Evolutionary conservation across 179 eudicot species (phyloP).

Genomic region (Heliamphora pulchella): DNA sequence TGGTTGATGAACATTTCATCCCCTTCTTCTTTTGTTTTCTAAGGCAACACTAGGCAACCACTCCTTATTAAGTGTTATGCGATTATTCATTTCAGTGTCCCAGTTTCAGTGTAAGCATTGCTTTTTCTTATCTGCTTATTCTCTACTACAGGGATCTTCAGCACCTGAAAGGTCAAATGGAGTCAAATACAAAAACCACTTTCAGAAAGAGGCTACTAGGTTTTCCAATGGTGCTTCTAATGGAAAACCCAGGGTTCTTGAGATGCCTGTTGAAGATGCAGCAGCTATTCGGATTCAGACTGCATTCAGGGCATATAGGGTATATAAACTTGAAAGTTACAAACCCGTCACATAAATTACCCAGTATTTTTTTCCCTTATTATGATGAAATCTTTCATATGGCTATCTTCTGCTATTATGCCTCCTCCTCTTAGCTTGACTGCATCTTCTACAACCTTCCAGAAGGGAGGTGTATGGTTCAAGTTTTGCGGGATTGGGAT

Average conservation of each 20-base stretch:
- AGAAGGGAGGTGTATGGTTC: background rate
- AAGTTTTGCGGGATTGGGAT: background rate
- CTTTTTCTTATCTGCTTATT: background rate
- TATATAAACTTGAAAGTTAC: slow-evolving; percentile 16
- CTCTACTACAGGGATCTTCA: slow-evolving; percentile 38
- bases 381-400: background rate
- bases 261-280: slow-evolving; percentile 37
- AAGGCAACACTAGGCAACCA: background rate
- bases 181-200: slow-evolving; percentile 22
- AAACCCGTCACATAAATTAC: background rate
- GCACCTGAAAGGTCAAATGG: slow-evolving; percentile 35
- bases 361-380: background rate
- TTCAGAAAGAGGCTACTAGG: slow-evolving; percentile 20
- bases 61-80: background rate
- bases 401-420: background rate
- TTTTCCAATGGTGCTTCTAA: slow-evolving; percentile 28
- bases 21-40: background rate
- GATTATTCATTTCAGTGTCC: background rate
- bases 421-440: background rate
- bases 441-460: background rate
- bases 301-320: slow-evolving; percentile 65
- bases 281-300: slow-evolving; percentile 84
- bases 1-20: too few species aligned
- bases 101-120: background rate
- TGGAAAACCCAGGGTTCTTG: slow-evolving; percentile 21